Evolutionary conservation across 352 stramenopile species (phyloP).

Genomic region (Phytophthora cactorum): DNA sequence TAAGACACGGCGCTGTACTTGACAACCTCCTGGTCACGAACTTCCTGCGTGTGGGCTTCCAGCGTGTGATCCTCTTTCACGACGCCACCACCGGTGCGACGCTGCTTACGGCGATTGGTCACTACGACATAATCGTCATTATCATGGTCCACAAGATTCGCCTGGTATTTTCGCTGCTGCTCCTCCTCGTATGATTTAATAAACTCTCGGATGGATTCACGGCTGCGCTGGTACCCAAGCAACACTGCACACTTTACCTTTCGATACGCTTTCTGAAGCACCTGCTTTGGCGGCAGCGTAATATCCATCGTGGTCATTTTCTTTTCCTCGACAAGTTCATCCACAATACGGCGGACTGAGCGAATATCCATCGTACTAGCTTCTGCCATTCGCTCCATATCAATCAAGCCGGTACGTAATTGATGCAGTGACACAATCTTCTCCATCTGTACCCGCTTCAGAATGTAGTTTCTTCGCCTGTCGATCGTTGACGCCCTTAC

Average conservation of each 20-base stretch:
- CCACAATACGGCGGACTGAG: conserved; percentile 69
- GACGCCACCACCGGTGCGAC: conserved; percentile 19
- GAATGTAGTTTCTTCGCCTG: conserved; percentile 57
- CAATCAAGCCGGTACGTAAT: conserved; percentile 59
- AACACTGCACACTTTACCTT: conserved; percentile 76
- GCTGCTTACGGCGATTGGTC: conserved; percentile 47
- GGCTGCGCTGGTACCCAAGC: conserved; percentile 56
- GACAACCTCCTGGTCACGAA: conserved; percentile 56
- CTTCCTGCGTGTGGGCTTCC: conserved; percentile 6
- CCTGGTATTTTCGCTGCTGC: conserved; percentile 67
- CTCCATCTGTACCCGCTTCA: conserved; percentile 59
- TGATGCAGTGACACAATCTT: conserved; percentile 79
- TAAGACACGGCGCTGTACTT: conserved; percentile 71
- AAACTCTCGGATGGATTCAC: conserved; percentile 56
- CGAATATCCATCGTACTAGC: conserved; percentile 66
- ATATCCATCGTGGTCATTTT: conserved; percentile 68
- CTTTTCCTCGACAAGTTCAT: conserved; percentile 61
- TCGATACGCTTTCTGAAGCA: conserved; percentile 68
- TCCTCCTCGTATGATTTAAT: conserved; percentile 71
- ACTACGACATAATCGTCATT: conserved; percentile 73
- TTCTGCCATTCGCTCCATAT: conserved; percentile 50
- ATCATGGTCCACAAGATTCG: conserved; percentile 57
- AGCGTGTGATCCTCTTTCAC: conserved; percentile 26
- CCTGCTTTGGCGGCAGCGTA: conserved; percentile 65
- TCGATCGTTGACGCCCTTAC: conserved; percentile 64